Base-by-base conservation (phyloP, 805 yeast genomes). In the Candida nanaspora region DNA sequence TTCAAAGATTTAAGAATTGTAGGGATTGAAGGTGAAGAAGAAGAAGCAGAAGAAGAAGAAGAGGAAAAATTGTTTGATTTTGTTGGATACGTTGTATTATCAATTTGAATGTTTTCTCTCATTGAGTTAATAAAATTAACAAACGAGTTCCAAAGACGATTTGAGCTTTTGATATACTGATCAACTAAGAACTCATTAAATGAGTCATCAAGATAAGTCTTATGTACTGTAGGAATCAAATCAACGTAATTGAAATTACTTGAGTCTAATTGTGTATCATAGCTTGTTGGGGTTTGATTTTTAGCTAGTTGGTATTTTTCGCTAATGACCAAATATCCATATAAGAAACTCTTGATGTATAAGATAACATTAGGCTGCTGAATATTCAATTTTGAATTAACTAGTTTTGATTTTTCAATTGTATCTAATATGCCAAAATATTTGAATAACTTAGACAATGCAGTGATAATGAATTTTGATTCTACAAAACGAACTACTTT, bases 401-500 rank as follows among this genome's bases (percentile, higher is more conserved):
- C 23, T 19, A 6, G n/a, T 4, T 21, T 23, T 9, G 3, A 15
- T 8, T 5, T 18, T 7, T 6, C 14, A 22, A 8, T 14, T n/a
- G 19, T 5, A 33, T 4, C 9, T 3, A 34, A 21, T 8, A 34
- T 16, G 18, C 22, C 28, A 34, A 15, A 23, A 34, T 23, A 23
- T 20, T 15, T n/a, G 20, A 37, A 37, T 9, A 37, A 5, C 6
- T 28, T 19, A 4, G 26, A 3, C 16, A 37, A 22, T 30, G 34
- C 9, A 4, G 6, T 13, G 10, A 37, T 15, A 15, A 37, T 37
- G 9, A 23, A 11, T 28, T 28, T 37, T 18, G 46, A 39, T 30
- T 42, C 36, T 16, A 51, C 45, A 35, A 47, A 46, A 26, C 40
- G 38, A 39, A 47, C 46, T 6, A 45, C 39, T n/a, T 40, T 41